These are phyloP conservation scores for Solanum piurae DNA, from an alignment of 257 asterid species.

Conservation along the genomic window DNA sequence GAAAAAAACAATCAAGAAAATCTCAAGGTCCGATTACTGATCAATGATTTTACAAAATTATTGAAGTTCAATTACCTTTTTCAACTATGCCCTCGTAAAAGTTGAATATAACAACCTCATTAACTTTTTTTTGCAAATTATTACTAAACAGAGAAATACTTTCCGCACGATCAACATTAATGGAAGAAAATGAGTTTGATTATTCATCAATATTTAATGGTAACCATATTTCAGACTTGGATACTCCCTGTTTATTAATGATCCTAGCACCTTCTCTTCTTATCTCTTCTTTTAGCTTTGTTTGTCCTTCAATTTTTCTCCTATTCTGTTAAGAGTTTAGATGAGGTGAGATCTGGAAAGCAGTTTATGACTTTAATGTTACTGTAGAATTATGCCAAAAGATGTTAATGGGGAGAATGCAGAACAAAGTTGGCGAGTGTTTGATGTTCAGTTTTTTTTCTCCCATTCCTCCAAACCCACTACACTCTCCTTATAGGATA, in stretches of 20 bases:
- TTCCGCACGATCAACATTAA: background rate
- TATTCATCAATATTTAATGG: background rate
- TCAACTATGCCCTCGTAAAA: background rate
- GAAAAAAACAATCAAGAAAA: background rate
- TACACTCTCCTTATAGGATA: background rate
- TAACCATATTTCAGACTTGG: background rate
- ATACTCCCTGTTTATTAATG: background rate
- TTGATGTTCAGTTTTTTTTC: background rate
- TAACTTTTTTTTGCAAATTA: background rate
- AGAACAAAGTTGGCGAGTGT: background rate
- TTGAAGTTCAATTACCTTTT: background rate
- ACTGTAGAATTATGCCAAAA: background rate
- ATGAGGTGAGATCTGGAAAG: background rate
- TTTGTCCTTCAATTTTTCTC: background rate
- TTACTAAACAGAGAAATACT: background rate
- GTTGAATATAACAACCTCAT: background rate
- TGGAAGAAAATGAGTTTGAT: background rate
- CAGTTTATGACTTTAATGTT: background rate
- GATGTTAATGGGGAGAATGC: background rate
- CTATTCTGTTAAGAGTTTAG: background rate
- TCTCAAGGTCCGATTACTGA: background rate
- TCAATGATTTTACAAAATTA: background rate
- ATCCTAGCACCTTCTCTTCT: background rate
- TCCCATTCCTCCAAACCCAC: background rate
- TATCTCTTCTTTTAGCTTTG: background rate